Evolutionary conservation across 148 eudicot genomes (phyloP).

Genomic region (Silene uniflora): DNA sequence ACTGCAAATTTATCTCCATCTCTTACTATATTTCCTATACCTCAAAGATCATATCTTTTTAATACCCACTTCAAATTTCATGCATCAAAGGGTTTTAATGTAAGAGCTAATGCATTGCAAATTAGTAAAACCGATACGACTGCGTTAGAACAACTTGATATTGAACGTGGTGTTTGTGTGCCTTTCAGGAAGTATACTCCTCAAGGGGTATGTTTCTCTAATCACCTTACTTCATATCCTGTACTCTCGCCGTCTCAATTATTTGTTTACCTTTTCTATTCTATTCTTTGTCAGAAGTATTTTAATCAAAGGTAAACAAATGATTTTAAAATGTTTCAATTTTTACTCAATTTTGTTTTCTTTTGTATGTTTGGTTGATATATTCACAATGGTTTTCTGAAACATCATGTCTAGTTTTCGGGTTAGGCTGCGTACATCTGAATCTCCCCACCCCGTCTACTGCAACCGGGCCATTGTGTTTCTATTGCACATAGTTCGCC

Average conservation of each 20-base stretch:
- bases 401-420: background rate
- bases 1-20: slow-evolving; percentile 17
- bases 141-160: slow-evolving; percentile 83
- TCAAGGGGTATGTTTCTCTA: slow-evolving; percentile 39
- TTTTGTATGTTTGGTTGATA: background rate
- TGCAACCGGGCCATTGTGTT: background rate
- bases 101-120: slow-evolving; percentile 33
- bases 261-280: no score
- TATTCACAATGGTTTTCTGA: background rate
- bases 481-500: background rate
- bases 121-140: slow-evolving; percentile 32
- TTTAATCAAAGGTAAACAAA: no score
- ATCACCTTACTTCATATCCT: background rate
- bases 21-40: background rate
- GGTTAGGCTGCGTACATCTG: background rate
- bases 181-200: slow-evolving; percentile 96
- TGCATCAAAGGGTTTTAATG: slow-evolving; percentile 17
- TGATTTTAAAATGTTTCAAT: no score
- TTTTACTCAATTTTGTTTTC: background rate
- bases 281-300: no score
- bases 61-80: slow-evolving; percentile 20
- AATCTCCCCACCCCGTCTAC: background rate
- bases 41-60: slow-evolving; percentile 9
- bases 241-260: no score
- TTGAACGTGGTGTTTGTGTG: slow-evolving; percentile 95